These are phyloP conservation scores for Candida michaelii DNA, from an alignment of 805 yeast species.

Conservation along the genomic window DNA sequence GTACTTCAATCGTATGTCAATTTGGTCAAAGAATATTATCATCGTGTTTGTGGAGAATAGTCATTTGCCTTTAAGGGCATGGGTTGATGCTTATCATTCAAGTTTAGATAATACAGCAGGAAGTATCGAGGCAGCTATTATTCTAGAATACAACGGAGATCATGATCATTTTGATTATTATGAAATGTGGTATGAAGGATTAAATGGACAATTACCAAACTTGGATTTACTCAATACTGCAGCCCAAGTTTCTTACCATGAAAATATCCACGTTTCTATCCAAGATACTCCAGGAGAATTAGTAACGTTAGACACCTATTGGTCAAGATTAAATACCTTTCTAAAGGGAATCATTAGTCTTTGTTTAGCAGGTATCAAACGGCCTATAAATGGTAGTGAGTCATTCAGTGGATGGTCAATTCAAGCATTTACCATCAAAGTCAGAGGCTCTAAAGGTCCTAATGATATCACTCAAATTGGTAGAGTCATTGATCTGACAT, in stretches of 20 bases:
- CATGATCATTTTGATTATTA: constrained; percentile 69
- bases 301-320: constrained; percentile 48
- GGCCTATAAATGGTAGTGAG: constrained; percentile 68
- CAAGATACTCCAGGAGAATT: constrained; percentile 56
- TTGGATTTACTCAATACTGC: constrained; percentile 85
- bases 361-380: constrained; percentile 65
- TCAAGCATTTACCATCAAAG: constrained; percentile 81
- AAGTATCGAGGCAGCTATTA: constrained; percentile 84
- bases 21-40: constrained; percentile 94
- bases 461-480: constrained; percentile 90
- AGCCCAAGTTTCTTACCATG: constrained; percentile 70
- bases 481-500: constrained; percentile 80
- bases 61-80: constrained; percentile 64
- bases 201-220: constrained; percentile 95
- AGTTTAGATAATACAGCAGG: constrained; percentile 88
- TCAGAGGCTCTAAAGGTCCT: constrained; percentile 56
- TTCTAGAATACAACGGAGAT: constrained; percentile 71
- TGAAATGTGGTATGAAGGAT: constrained; percentile 79
- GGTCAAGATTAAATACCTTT: constrained; percentile 57
- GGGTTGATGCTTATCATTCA: constrained; percentile 95
- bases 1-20: constrained; percentile 80
- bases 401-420: constrained; percentile 96
- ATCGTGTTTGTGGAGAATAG: constrained; percentile 79
- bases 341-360: constrained; percentile 65
- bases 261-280: constrained; percentile 66